Evolutionary conservation across 164 flowering plant species (phyloP).

Genomic region (Tetracentron sinense): DNA sequence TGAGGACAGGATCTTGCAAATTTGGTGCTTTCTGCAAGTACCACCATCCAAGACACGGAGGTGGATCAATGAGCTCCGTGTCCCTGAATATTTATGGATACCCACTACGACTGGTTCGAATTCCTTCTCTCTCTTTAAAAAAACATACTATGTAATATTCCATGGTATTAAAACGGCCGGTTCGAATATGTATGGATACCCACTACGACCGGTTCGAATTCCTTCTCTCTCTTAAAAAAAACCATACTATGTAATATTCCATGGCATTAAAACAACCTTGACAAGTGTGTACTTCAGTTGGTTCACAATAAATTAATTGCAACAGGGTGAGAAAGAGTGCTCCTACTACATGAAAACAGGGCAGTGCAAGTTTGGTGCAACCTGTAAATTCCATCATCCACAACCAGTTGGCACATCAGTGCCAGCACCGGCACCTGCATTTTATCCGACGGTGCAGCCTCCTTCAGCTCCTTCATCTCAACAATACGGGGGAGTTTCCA

Average conservation of each 20-base stretch:
- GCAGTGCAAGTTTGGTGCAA: too few relatives aligned
- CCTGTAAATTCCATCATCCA: too few relatives aligned
- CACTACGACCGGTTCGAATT: too few relatives aligned
- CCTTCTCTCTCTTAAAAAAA: too few relatives aligned
- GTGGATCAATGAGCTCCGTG: too few relatives aligned
- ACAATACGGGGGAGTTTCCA: slow-evolving; percentile 50
- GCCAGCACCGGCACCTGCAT: slow-evolving; percentile 43
- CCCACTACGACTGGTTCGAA: slow-evolving; percentile 78
- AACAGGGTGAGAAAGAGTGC: too few relatives aligned
- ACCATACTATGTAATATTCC: not conserved
- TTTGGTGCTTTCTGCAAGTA: too few relatives aligned
- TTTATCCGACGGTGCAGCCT: slow-evolving; percentile 58
- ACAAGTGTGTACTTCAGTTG: not conserved
- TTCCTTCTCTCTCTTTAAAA: slow-evolving; percentile 6
- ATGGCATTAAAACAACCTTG: not conserved
- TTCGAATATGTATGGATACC: too few relatives aligned
- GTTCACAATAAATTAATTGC: not conserved
- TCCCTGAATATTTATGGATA: too few relatives aligned
- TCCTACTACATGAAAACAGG: slow-evolving; percentile 87
- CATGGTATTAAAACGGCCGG: too few relatives aligned
- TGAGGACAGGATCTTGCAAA: slow-evolving; percentile 90
- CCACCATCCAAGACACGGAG: slow-evolving; percentile 84
- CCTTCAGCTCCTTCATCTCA: slow-evolving; percentile 57
- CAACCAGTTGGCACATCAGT: slow-evolving; percentile 44
- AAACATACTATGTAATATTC: too few relatives aligned